phyloP scores from a whole-genome alignment of 257 asterid species.

The Plantago ovata region DNA sequence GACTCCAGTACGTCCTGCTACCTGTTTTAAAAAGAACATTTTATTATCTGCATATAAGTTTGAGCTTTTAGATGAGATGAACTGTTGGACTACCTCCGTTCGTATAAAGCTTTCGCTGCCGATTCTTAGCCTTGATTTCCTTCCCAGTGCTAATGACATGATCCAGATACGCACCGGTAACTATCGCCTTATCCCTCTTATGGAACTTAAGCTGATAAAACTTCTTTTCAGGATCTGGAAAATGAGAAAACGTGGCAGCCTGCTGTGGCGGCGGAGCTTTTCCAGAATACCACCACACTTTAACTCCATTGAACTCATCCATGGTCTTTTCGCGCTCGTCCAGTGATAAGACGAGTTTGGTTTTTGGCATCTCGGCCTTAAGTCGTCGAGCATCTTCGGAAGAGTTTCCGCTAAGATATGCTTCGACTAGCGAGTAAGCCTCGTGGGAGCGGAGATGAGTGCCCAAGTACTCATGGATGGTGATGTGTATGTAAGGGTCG shows the following conservation, averaged over 20 bases:
- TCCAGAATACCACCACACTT: constrained; percentile 3
- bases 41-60: no score
- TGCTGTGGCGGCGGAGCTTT: background rate
- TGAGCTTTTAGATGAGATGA: no score
- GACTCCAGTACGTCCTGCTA: constrained; percentile 10
- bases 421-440: background rate
- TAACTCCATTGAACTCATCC: constrained; percentile 2
- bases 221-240: constrained; percentile 17
- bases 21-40: no score
- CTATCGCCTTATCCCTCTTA: constrained; percentile 21
- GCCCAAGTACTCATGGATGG: constrained; percentile 5
- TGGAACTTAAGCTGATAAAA: constrained; percentile 27
- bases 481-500: constrained; percentile 11
- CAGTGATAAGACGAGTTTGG: background rate
- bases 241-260: background rate
- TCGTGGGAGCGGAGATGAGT: background rate
- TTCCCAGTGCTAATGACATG: constrained; percentile 26
- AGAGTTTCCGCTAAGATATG: background rate
- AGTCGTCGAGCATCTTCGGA: background rate
- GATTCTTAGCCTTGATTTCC: constrained; percentile 16
- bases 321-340: background rate
- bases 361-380: constrained; percentile 2
- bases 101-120: constrained; percentile 28
- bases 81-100: constrained; percentile 10
- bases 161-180: constrained; percentile 19